Evolutionary conservation across 2,329 filamentous ascomycete genomes (phyloP), one percentile per base, ranked within the genome.

Genomic region (Aspergillus flavus): DNA sequence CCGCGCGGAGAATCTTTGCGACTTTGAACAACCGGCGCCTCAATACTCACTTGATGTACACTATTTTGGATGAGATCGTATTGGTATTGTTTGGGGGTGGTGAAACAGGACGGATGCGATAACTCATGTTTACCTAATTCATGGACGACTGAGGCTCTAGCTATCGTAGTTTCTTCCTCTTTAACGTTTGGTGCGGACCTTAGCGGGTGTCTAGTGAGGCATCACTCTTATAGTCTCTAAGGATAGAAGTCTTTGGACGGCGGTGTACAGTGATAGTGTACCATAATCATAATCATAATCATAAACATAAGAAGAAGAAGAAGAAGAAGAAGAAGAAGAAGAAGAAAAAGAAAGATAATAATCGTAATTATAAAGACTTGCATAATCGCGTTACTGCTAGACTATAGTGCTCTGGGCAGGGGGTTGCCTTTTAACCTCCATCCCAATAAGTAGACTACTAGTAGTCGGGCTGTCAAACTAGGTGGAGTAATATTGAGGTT

Each of bases 21-120:
- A 93, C 92, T 53, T 82, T 98, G 69, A 99, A 99, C 78, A 99
- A 98, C 79, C 85, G 88, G 63, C 85, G 93, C 67, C 82, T 99
- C 69, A 97, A 98, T 76, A 84, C 88, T 55, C 90, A 92, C 76
- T 77, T 93, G 55, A 84, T 86, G 21, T 92, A 91, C 75, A 91
- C 88, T 2, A 84, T 92, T 62, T 75, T 93, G 64, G 90, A 93
- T 75, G 90, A 92, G 77, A 76, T 92, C 58, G 79, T 92, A 39
- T 82, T 86, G 59, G 83, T 90, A 34, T 74, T 92, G 60, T 92
- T 92, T 77, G 84, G 78, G 7, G 70, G 66, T 56, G 67, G 65
- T 41, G 68, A 74, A 43, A 30, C 54, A 23, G 62, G 57, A 26
- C 61, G 58, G 39, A 46, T 43, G 10, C 53, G 59, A 53, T 62